These are phyloP conservation scores for Sinapis alba DNA, from an alignment of 441 rosid species.

Conservation along the genomic window DNA sequence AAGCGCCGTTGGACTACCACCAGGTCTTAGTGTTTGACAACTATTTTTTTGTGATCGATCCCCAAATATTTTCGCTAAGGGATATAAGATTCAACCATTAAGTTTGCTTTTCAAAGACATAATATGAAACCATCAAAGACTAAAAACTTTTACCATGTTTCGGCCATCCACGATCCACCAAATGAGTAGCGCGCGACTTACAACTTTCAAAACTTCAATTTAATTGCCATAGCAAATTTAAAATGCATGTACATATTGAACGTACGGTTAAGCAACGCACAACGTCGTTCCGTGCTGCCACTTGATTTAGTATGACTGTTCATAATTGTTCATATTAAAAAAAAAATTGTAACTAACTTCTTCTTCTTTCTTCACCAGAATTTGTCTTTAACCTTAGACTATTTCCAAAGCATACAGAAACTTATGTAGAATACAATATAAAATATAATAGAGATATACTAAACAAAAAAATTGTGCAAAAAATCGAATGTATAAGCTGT, in stretches of 20 bases:
- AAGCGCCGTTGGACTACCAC: no score
- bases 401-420: conserved; percentile 11
- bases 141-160: background rate
- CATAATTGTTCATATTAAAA: no score
- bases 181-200: background rate
- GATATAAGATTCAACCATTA: background rate
- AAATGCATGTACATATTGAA: conserved; percentile 15
- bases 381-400: conserved; percentile 22
- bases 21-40: background rate
- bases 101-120: background rate
- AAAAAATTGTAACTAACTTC: conserved; percentile 4
- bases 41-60: background rate
- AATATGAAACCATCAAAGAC: background rate
- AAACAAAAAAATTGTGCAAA: conserved; percentile 2
- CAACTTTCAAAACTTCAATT: background rate
- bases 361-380: background rate
- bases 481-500: conserved; percentile 7
- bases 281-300: conserved; percentile 27
- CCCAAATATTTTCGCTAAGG: background rate
- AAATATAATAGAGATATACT: background rate
- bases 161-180: conserved; percentile 9
- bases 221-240: conserved; percentile 5
- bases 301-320: conserved; percentile 28
- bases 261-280: conserved; percentile 28
- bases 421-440: background rate